Conservation (phyloP, 371 early-diverging fungal genomes). For the Mortierella sp. region DNA sequence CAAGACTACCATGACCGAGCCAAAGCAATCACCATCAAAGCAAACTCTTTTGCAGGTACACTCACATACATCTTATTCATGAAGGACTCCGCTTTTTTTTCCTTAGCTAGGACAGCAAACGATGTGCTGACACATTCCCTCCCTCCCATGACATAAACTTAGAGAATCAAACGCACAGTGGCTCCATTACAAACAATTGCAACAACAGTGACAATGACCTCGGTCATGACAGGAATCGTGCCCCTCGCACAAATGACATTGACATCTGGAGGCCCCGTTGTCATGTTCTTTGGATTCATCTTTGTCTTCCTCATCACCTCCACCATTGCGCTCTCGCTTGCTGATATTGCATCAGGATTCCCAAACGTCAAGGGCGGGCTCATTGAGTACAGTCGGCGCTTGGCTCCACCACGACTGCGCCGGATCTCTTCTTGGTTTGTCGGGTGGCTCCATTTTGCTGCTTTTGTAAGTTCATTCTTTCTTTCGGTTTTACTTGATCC, state of each 20-base stretch:
- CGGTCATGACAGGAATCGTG: conserved; percentile 38
- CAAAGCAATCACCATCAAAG: not conserved
- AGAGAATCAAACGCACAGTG: conserved; percentile 22
- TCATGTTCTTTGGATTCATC: conserved; percentile 40
- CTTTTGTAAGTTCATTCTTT: conserved; percentile 22
- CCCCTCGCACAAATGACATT: conserved; percentile 33
- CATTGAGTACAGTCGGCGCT: conserved; percentile 40
- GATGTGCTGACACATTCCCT: not conserved
- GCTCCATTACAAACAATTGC: conserved; percentile 29
- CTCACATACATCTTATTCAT: not conserved
- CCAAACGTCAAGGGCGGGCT: conserved; percentile 38
- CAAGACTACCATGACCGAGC: conserved; percentile 16
- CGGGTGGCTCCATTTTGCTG: conserved; percentile 51
- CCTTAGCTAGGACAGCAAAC: not conserved
- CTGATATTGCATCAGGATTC: conserved; percentile 44
- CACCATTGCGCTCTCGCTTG: conserved; percentile 34
- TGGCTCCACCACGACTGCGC: conserved; percentile 26
- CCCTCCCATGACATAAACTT: not conserved
- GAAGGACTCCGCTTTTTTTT: not conserved
- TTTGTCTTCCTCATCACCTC: conserved; percentile 25
- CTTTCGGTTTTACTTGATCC: not conserved
- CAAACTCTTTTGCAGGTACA: conserved; percentile 25
- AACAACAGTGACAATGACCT: conserved; percentile 24
- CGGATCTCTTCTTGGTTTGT: conserved; percentile 38
- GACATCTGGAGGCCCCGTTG: conserved; percentile 28